Conservation (phyloP, 768 basidiomycete species). For the Cyclocybe aegerita region DNA sequence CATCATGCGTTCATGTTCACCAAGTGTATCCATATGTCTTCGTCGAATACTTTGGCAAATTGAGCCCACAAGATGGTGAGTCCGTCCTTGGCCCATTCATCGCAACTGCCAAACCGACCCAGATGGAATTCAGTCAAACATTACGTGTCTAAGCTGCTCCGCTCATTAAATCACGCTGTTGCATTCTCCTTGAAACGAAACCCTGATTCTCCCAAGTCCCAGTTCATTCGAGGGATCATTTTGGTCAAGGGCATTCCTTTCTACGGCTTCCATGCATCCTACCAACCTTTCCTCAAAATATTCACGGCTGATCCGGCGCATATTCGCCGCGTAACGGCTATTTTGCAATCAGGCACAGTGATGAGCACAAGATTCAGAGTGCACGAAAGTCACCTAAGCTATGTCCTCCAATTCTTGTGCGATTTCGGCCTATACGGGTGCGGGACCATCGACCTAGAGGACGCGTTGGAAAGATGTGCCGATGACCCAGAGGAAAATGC, state of each 20-base stretch:
- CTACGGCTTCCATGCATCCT: slow-evolving; percentile 89
- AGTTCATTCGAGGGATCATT: slow-evolving; percentile 72
- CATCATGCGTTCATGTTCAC: slow-evolving; percentile 87
- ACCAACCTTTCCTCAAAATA: slow-evolving; percentile 89
- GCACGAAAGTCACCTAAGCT: slow-evolving; percentile 91
- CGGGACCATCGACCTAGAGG: slow-evolving; percentile 77
- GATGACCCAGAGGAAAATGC: slow-evolving; percentile 29
- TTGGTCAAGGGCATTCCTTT: slow-evolving; percentile 95
- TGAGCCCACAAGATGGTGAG: slow-evolving; percentile 65
- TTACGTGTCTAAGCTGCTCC: slow-evolving; percentile 67
- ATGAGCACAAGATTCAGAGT: slow-evolving; percentile 77
- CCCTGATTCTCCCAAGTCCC: slow-evolving; percentile 54
- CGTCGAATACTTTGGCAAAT: slow-evolving; percentile 72
- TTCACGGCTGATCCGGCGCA: slow-evolving; percentile 68
- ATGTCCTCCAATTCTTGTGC: slow-evolving; percentile 87
- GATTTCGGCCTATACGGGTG: slow-evolving; percentile 96
- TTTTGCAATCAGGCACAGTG: slow-evolving; percentile 80
- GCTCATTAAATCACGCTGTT: slow-evolving; percentile 85
- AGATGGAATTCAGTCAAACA: slow-evolving; percentile 53
- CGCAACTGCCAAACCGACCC: background rate
- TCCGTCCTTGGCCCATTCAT: slow-evolving; percentile 1
- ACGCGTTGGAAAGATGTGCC: slow-evolving; percentile 59
- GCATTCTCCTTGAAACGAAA: slow-evolving; percentile 78
- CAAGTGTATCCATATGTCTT: slow-evolving; percentile 95
- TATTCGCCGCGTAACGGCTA: slow-evolving; percentile 67